A percentile compares a stretch with the other conserved stretches of the same genome.
Conservation (phyloP, 2,329 filamentous ascomycete genomes). For the Celoporthe dispersa region DNA sequence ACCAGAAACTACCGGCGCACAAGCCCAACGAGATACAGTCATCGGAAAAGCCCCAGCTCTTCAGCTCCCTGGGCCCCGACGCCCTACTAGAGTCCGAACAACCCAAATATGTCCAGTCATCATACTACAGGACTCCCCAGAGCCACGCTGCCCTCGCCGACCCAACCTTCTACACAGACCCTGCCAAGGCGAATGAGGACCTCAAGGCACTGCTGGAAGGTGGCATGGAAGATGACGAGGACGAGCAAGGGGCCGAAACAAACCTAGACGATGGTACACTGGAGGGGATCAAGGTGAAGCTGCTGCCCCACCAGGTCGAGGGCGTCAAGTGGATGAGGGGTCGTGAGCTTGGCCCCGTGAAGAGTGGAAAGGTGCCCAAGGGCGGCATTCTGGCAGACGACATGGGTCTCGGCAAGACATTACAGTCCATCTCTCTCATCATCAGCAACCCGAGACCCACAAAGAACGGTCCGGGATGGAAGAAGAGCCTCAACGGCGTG, state of each 20-base stretch:
- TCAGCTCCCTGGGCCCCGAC: slow-evolving; percentile 47
- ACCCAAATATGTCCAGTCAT: slow-evolving; percentile 40
- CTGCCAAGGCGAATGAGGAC: slow-evolving; percentile 72
- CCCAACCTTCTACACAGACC: slow-evolving; percentile 69
- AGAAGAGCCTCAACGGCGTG: slow-evolving; percentile 70
- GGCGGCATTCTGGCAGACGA: slow-evolving; percentile 96
- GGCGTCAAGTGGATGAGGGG: slow-evolving; percentile 95
- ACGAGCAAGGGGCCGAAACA: slow-evolving; percentile 51
- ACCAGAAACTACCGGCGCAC: slow-evolving; percentile 51
- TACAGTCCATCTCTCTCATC: slow-evolving; percentile 90
- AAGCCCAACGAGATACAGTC: slow-evolving; percentile 39
- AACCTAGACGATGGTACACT: slow-evolving; percentile 57
- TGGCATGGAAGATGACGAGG: slow-evolving; percentile 75
- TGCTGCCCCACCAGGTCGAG: slow-evolving; percentile 92
- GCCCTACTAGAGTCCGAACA: slow-evolving; percentile 36
- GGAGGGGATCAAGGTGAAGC: slow-evolving; percentile 82
- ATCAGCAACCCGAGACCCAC: slow-evolving; percentile 77
- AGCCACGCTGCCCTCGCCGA: slow-evolving; percentile 40
- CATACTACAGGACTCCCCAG: slow-evolving; percentile 24
- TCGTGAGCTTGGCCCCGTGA: slow-evolving; percentile 84
- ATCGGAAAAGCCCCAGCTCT: slow-evolving; percentile 48
- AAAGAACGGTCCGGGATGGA: slow-evolving; percentile 62
- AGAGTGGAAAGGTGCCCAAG: slow-evolving; percentile 80
- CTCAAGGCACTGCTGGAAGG: slow-evolving; percentile 83
- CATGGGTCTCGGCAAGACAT: slow-evolving; percentile 95